Base-by-base conservation (phyloP, 805 yeast species). In the Dipodascopsis uninucleata region DNA sequence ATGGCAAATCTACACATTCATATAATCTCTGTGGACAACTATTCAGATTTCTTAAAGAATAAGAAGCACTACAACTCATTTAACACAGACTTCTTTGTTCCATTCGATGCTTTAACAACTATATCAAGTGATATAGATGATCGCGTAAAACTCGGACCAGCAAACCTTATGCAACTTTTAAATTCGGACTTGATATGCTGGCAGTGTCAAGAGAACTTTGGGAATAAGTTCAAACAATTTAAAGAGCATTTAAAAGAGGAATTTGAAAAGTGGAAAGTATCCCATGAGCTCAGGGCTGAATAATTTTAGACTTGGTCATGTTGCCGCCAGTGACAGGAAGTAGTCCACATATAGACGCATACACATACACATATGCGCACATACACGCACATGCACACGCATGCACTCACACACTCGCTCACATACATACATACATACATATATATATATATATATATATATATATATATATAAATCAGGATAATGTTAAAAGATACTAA, bases 11-110 rank as follows among this genome's bases (percentile, higher is more conserved):
- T 85, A 35, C 95, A 85, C 58, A 66, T 85, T 16, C 95, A 85
- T 65, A 77, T 85, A 20, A 70, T 85, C 37, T 78, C 88, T 0
- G 68, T 66, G 38, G 95, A 85, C 61, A 74, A 81, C 57, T 57
- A 68, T 52, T 76, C 84, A 7, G 65, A 64, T 0, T 57, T 68
- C 21, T 44, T 85, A 65, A 85, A 83, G 60, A 68, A 78, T 54
- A 76, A 72, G 47, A 72, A 70, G 43, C 95, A 85, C 61, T 85
- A 77, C 61, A 80, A 80, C 58, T 79, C 88, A 2, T 85, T 85
- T 64, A 79, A 70, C 17, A 77, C 88, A 0, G 55, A 57, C 0
- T 85, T 85, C 59, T 84, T 85, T 45, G 77, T 83, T 1, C 65
- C 67, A 0, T 77, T 81, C 60, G 71, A 69, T 1, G 68, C 66